A percentile compares a stretch with the other conserved stretches of the same genome.
Conservation (phyloP, 2,329 filamentous ascomycete species). For the Diaporthe aspalathi region DNA sequence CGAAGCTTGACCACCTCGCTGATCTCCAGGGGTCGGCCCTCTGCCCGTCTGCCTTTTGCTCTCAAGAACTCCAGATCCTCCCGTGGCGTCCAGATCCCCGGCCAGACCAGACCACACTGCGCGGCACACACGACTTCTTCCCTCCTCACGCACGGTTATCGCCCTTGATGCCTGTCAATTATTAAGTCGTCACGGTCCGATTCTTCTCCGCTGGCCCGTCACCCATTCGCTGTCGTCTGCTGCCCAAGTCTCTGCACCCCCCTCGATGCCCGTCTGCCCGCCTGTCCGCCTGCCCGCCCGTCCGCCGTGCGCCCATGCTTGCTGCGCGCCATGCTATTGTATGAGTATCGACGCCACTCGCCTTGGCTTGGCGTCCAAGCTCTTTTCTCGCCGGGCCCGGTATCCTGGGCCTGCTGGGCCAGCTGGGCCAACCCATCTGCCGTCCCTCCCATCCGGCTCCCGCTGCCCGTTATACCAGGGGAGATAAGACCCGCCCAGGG, state of each 20-base stretch:
- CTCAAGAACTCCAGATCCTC: constrained; percentile 27
- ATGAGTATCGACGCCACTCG: constrained; percentile 17
- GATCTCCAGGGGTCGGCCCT: constrained; percentile 16
- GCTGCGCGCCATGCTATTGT: neutral
- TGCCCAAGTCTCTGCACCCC: neutral
- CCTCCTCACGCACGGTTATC: constrained; percentile 33
- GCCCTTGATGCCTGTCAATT: constrained; percentile 13
- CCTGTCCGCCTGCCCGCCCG: neutral
- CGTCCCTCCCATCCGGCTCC: constrained; percentile 22
- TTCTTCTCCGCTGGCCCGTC: constrained; percentile 18
- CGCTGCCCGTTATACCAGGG: constrained; percentile 23
- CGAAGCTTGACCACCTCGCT: constrained; percentile 27
- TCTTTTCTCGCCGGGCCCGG: neutral
- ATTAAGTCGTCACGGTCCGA: constrained; percentile 22
- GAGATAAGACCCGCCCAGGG: constrained; percentile 30
- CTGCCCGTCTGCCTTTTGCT: neutral
- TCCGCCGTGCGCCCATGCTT: neutral
- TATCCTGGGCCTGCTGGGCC: neutral
- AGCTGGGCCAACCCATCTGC: constrained; percentile 3
- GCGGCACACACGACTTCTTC: neutral
- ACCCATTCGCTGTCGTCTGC: constrained; percentile 5
- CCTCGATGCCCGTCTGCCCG: neutral
- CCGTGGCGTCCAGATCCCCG: constrained; percentile 26
- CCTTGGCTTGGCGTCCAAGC: constrained; percentile 23
- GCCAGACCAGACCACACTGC: neutral